These are phyloP conservation scores for Trypanosoma lewisi DNA, from an alignment of 208 protist species.

Conservation along the genomic window DNA sequence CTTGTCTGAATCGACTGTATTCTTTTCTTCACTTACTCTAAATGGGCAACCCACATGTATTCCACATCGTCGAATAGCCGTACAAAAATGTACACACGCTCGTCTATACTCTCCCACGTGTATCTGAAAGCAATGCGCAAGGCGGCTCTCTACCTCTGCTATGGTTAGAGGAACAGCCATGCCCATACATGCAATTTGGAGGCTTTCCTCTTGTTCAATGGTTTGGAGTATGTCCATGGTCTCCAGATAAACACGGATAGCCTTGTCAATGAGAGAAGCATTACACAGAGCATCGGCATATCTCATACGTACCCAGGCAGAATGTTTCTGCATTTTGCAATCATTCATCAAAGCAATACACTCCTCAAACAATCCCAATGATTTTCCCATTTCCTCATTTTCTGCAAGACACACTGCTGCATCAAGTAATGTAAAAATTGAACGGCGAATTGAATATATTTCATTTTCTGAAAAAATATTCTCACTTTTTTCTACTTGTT, in stretches of 20 bases:
- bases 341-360: conserved; percentile 43
- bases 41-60: conserved; percentile 19
- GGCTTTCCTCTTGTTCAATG: conserved; percentile 5
- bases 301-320: conserved; percentile 55
- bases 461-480: conserved; percentile 11
- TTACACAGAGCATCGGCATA: conserved; percentile 61
- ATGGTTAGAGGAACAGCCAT: conserved; percentile 33
- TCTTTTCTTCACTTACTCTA: conserved; percentile 2
- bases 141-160: conserved; percentile 57
- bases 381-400: conserved; percentile 39
- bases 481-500: background rate
- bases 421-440: conserved; percentile 55
- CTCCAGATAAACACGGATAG: conserved; percentile 46
- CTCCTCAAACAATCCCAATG: conserved; percentile 66
- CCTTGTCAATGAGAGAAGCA: conserved; percentile 56
- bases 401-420: conserved; percentile 49
- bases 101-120: conserved; percentile 70
- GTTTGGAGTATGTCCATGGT: conserved; percentile 46
- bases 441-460: conserved; percentile 36
- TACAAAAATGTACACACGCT: conserved; percentile 60
- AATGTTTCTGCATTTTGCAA: conserved; percentile 36
- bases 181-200: conserved; percentile 31
- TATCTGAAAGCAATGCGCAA: conserved; percentile 69
- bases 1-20: conserved; percentile 5
- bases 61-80: conserved; percentile 32